Evolutionary conservation across 1,139 yeast genomes (phyloP).

Genomic region (Yamadazyma conglobata): DNA sequence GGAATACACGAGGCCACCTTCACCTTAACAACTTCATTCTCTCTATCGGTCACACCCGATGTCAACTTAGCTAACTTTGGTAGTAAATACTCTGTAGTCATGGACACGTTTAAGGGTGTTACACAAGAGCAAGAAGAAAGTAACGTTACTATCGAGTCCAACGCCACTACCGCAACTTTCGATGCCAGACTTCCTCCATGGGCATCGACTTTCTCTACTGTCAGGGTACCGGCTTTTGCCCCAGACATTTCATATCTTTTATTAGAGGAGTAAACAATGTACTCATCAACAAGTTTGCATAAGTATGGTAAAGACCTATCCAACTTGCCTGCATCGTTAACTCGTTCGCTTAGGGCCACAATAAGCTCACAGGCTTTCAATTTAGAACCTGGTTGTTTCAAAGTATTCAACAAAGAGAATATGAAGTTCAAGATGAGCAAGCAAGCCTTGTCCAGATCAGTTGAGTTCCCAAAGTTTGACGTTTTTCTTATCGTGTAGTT

Average conservation of each 20-base stretch:
- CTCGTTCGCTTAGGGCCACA: slow-evolving; percentile 69
- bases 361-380: slow-evolving; percentile 74
- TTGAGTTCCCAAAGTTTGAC: slow-evolving; percentile 14
- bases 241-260: slow-evolving; percentile 1
- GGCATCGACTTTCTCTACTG: too few species aligned
- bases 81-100: slow-evolving; percentile 77
- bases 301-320: slow-evolving; percentile 85
- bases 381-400: slow-evolving; percentile 60
- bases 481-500: slow-evolving; percentile 42
- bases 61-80: slow-evolving; percentile 59
- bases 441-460: slow-evolving; percentile 46
- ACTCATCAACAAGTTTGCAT: slow-evolving; percentile 44
- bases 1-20: slow-evolving; percentile 76
- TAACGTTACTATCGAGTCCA: slow-evolving; percentile 59
- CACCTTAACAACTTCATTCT: slow-evolving; percentile 45
- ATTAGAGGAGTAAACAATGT: slow-evolving; percentile 11
- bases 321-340: slow-evolving; percentile 78
- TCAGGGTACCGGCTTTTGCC: neutral
- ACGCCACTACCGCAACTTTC: slow-evolving; percentile 57
- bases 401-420: slow-evolving; percentile 62
- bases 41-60: slow-evolving; percentile 22
- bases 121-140: slow-evolving; percentile 62
- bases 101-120: slow-evolving; percentile 69
- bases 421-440: slow-evolving; percentile 62
- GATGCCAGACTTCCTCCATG: slow-evolving; percentile 13